Conservation (phyloP, 495 filamentous ascomycete genomes). For the Talaromyces trachyspermus region DNA sequence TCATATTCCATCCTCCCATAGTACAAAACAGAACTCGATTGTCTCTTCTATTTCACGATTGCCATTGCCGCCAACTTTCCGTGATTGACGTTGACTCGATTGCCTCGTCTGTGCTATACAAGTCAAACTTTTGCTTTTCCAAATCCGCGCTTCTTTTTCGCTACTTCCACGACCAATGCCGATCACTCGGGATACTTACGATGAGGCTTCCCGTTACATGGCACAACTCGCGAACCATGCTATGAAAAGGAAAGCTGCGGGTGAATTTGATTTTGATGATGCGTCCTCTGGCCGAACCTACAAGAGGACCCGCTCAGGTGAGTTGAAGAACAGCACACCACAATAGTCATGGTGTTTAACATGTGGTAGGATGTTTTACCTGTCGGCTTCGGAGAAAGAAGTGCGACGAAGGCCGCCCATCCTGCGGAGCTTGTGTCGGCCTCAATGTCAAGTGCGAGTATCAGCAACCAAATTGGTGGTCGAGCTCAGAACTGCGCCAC, state of each 20-base stretch:
- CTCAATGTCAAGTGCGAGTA: conserved; percentile 87
- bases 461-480: conserved; percentile 96
- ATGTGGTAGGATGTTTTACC: conserved; percentile 79
- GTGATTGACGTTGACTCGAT: conserved; percentile 39
- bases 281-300: conserved; percentile 49
- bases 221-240: too few relatives aligned
- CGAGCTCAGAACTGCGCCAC: conserved; percentile 75
- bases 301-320: conserved; percentile 88
- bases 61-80: conserved; percentile 4
- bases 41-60: background rate
- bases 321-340: conserved; percentile 19
- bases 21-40: too few relatives aligned
- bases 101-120: background rate
- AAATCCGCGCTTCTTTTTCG: background rate
- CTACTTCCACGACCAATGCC: background rate
- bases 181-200: too few relatives aligned
- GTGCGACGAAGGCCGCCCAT: conserved; percentile 86
- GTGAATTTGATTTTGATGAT: conserved; percentile 22
- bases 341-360: conserved; percentile 9
- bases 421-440: conserved; percentile 84
- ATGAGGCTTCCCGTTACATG: too few relatives aligned
- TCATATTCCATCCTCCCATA: too few relatives aligned
- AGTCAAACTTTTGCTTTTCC: background rate
- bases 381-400: conserved; percentile 94
- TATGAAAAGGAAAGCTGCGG: too few relatives aligned